Conservation (phyloP, 148 eudicot genomes). For the Heliosperma pusillum region DNA sequence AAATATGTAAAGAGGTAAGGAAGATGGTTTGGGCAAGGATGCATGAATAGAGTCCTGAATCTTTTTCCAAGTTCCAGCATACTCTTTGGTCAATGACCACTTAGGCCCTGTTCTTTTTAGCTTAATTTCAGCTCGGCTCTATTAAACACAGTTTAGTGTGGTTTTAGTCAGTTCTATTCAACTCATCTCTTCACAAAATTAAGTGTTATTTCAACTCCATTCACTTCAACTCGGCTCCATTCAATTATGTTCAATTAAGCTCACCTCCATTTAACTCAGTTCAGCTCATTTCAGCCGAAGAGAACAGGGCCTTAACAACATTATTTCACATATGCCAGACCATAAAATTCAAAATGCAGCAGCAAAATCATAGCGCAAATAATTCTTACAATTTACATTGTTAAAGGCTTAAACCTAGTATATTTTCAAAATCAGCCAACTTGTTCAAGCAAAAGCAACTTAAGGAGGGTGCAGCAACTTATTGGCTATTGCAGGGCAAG, state of each 20-base stretch:
- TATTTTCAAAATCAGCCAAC: background rate
- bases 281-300: too few species aligned
- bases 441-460: background rate
- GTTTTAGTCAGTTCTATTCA: too few species aligned
- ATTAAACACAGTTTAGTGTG: too few species aligned
- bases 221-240: too few species aligned
- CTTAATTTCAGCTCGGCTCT: too few species aligned
- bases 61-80: background rate
- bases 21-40: background rate
- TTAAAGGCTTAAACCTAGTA: background rate
- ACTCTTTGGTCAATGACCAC: background rate
- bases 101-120: too few species aligned
- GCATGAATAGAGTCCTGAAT: background rate
- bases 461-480: background rate
- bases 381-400: background rate
- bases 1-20: background rate
- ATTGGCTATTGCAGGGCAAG: background rate
- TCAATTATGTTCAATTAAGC: too few species aligned
- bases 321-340: background rate
- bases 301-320: too few species aligned
- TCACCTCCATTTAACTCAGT: too few species aligned
- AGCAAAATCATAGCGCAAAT: background rate
- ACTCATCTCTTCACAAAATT: too few species aligned
- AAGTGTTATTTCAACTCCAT: too few species aligned
- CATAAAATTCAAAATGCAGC: background rate